Percentiles rank a stretch among this genome's conserved stretches.
Evolutionary conservation across 306 rosid genomes (phyloP).

Genomic region (Argentina anserina): DNA sequence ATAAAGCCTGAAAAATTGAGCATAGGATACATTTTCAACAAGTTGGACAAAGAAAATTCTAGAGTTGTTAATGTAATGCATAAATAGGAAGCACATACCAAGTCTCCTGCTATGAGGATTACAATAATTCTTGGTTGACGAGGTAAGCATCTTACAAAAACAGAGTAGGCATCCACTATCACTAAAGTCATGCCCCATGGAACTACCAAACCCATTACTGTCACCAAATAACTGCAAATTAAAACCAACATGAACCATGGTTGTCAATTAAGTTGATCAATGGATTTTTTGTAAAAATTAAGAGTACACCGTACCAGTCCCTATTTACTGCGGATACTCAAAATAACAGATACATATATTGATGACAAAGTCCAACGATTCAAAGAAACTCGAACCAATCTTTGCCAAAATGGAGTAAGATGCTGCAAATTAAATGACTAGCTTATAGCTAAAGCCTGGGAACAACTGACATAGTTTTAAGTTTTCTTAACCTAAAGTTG

Average conservation of each 20-base stretch:
- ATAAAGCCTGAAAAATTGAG: conserved; percentile 52
- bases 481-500: not conserved
- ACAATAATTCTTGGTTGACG: conserved; percentile 51
- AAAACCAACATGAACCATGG: conserved; percentile 30
- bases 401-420: not conserved
- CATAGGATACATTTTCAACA: conserved; percentile 4
- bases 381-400: not conserved
- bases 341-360: not conserved
- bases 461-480: not conserved
- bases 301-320: not conserved
- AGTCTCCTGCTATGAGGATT: conserved; percentile 62
- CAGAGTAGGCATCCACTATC: conserved; percentile 70
- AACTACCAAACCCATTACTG: conserved; percentile 82
- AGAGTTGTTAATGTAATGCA: not conserved
- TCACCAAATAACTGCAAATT: conserved; percentile 83
- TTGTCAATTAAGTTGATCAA: not conserved
- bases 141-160: conserved; percentile 54
- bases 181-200: conserved; percentile 87
- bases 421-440: not conserved
- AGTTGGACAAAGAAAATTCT: not conserved
- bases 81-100: conserved; percentile 40
- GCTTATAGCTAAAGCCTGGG: no score
- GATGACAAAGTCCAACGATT: not conserved
- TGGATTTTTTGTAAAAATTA: not conserved
- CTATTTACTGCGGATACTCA: not conserved